Evolutionary conservation across 108 stramenopile genomes (phyloP), one percentile per base, ranked within the genome.

Genomic region (Nitzschia sp.): DNA sequence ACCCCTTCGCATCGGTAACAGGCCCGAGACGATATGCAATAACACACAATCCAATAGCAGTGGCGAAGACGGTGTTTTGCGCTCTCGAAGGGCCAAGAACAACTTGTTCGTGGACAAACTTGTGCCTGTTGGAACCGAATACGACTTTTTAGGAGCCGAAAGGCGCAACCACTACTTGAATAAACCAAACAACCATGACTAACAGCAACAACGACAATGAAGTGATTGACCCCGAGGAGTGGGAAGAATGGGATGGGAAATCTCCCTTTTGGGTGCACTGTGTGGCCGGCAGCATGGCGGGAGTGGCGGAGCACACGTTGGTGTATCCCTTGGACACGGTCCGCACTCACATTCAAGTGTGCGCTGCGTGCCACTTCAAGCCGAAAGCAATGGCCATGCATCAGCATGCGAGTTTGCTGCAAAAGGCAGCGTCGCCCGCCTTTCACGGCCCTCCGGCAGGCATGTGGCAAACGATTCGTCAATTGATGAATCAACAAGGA

Each of bases 191-290:
- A n/a, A 51, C 55, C 34, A 32, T 56, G 11, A 38, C 13, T 3
- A 46, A 35, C 54, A 48, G 35, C 33, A 3, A 68, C 18, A 29
- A 28, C 21, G 24, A 33, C 34, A 2, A 2, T 62, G 5, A 19
- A 38, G 42, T 26, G 15, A 18, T 34, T 13, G 61, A 62, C 25
- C 61, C 61, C 24, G 82, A 96, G 25, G 98, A 99, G 54, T 97
- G 96, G 96, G 97, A 99, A 82, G 98, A 99, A 82, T 99, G 97
- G 97, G 96, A 97, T 55, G 85, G 95, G 18, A 81, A 64, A 0
- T 80, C 82, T 18, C 92, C 94, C 34, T 99, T 98, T 74, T 70
- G 76, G 54, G 82, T 87, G 54, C 98, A 99, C 74, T 96, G 97
- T 67, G 70, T 96, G 21, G 98, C 98, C n/a, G 98, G 98, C 6